phyloP scores from a whole-genome alignment of 805 yeast species.

The Kockiozyma suomiensis region DNA sequence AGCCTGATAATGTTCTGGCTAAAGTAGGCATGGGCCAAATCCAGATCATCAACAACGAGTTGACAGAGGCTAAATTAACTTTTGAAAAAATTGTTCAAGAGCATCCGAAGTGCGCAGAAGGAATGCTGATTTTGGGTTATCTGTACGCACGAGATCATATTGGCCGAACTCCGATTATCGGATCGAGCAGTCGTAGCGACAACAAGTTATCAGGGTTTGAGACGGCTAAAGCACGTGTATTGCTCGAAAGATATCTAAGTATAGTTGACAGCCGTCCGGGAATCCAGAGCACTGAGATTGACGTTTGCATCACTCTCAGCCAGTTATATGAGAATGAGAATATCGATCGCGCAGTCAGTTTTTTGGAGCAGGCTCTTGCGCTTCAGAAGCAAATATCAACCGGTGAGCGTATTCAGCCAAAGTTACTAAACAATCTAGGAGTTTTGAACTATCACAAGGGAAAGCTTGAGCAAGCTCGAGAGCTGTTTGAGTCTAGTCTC shows the following conservation, averaged over 20 bases:
- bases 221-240: conserved; percentile 57
- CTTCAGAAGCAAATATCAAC: conserved; percentile 45
- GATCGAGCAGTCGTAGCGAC: conserved; percentile 20
- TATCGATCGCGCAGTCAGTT: conserved; percentile 63
- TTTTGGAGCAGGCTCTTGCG: conserved; percentile 63
- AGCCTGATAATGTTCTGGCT: conserved; percentile 64
- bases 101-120: conserved; percentile 71
- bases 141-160: conserved; percentile 53
- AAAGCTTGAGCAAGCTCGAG: conserved; percentile 59
- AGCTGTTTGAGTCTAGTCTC: conserved; percentile 56
- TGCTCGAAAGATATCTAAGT: conserved; percentile 70
- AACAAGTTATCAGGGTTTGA: conserved; percentile 39
- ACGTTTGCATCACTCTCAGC: conserved; percentile 72
- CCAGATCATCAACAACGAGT: conserved; percentile 69
- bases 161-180: conserved; percentile 44
- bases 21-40: conserved; percentile 85
- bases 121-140: conserved; percentile 68
- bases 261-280: conserved; percentile 56
- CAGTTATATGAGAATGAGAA: conserved; percentile 69
- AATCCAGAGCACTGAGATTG: conserved; percentile 56
- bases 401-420: conserved; percentile 33
- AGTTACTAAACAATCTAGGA: conserved; percentile 78
- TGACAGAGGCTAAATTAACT: conserved; percentile 82
- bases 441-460: conserved; percentile 73
- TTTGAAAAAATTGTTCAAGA: conserved; percentile 72